Evolutionary conservation across 2,329 filamentous ascomycete species (phyloP).

Genomic region (Aureobasidium subglaciale): DNA sequence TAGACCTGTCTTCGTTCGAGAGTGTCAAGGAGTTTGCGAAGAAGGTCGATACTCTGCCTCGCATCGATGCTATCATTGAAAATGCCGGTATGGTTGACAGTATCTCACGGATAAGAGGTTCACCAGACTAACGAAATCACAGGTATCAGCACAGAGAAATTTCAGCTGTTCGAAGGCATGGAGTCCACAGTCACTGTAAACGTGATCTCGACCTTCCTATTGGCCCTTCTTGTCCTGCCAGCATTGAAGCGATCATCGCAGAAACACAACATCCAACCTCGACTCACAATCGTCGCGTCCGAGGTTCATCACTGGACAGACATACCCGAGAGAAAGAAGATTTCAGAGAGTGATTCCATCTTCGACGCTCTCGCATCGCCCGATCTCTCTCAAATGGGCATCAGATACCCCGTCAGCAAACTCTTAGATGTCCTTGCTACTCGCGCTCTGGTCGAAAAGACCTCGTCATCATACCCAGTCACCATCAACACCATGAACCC

Average conservation of each 20-base stretch:
- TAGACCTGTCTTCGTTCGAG: conserved; percentile 37
- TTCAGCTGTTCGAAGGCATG: conserved; percentile 34
- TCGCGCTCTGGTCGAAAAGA: conserved; percentile 32
- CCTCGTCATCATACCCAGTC: conserved; percentile 30
- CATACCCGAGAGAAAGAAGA: conserved; percentile 32
- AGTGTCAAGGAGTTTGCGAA: conserved; percentile 33
- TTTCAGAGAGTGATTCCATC: conserved; percentile 24
- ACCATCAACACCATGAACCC: conserved; percentile 48
- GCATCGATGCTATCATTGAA: conserved; percentile 23
- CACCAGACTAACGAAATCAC: background rate
- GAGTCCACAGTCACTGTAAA: conserved; percentile 48
- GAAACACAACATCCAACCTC: conserved; percentile 29
- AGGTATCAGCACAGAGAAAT: conserved; percentile 33
- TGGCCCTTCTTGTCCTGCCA: conserved; percentile 45
- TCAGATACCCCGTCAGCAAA: conserved; percentile 42
- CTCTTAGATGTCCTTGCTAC: conserved; percentile 42
- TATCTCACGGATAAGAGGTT: too few relatives aligned
- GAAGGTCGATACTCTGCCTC: conserved; percentile 21
- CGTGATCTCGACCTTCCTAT: conserved; percentile 46
- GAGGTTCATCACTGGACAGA: conserved; percentile 36
- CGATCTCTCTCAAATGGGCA: conserved; percentile 30
- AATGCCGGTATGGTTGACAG: conserved; percentile 23
- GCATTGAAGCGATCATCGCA: conserved; percentile 40
- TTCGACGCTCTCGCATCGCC: conserved; percentile 34
- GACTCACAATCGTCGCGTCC: conserved; percentile 34